phyloP scores from a whole-genome alignment of 2,329 filamentous ascomycete species.

The Colletotrichum tropicicola region DNA sequence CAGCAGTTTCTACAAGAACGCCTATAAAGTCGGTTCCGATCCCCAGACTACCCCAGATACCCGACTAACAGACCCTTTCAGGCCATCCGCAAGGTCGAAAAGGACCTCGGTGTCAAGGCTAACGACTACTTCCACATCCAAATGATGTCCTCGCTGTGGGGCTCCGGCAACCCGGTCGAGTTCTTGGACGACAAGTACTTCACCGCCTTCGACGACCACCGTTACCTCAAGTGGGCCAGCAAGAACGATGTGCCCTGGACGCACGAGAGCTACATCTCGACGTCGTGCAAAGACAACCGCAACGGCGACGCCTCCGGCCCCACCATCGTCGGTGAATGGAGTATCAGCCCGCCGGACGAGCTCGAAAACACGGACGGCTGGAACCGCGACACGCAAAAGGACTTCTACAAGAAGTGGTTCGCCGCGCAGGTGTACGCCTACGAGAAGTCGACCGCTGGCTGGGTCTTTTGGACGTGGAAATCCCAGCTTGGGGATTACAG shows the following conservation, averaged over 20 bases:
- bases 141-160: conserved; percentile 61
- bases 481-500: conserved; percentile 40
- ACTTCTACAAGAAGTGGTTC: conserved; percentile 54
- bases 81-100: conserved; percentile 59
- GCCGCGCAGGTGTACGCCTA: conserved; percentile 55
- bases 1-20: conserved; percentile 57
- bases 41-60: neutral
- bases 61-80: conserved; percentile 23
- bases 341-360: conserved; percentile 58
- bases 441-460: conserved; percentile 59
- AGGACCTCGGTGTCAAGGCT: conserved; percentile 47
- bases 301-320: conserved; percentile 48
- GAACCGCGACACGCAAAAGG: conserved; percentile 47
- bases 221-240: conserved; percentile 64
- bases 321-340: conserved; percentile 68
- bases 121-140: conserved; percentile 60
- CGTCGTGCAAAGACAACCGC: conserved; percentile 58
- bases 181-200: conserved; percentile 52
- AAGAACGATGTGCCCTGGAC: conserved; percentile 46
- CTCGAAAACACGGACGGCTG: conserved; percentile 55
- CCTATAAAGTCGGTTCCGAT: conserved; percentile 34
- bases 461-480: conserved; percentile 72
- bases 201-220: conserved; percentile 66
- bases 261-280: conserved; percentile 58
- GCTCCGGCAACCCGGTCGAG: conserved; percentile 60